These are phyloP conservation scores for Phycomyces blakesleeanus DNA, from an alignment of 192 early-diverging fungal genomes.

Conservation along the genomic window DNA sequence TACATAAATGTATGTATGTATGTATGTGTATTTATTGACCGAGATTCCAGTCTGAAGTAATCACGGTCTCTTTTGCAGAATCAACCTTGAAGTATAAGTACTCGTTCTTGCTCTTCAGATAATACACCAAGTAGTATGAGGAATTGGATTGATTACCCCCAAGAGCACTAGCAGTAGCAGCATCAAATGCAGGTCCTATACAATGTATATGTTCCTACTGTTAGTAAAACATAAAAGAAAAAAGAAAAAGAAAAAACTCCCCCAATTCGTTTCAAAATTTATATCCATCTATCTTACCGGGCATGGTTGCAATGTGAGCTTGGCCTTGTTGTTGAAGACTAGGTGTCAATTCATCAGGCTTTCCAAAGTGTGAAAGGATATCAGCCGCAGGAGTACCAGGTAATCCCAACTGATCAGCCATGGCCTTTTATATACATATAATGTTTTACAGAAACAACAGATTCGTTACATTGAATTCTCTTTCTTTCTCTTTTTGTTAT, in stretches of 20 bases:
- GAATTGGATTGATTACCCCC: neutral
- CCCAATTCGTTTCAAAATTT: no score
- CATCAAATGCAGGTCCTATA: neutral
- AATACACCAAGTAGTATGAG: conserved; percentile 28
- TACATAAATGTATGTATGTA: neutral
- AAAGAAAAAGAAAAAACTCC: no score
- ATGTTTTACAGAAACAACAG: no score
- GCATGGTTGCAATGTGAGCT: conserved; percentile 25
- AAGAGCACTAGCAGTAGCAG: conserved; percentile 1
- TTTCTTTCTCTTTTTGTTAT: no score
- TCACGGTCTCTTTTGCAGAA: conserved; percentile 39
- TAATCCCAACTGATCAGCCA: conserved; percentile 44
- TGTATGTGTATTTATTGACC: no score
- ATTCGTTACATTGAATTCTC: no score
- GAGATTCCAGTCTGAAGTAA: conserved; percentile 23
- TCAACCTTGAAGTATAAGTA: conserved; percentile 44
- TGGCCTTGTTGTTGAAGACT: conserved; percentile 20
- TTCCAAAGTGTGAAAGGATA: conserved; percentile 39
- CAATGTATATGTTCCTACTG: no score
- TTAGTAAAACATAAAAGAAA: no score
- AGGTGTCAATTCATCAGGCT: conserved; percentile 48
- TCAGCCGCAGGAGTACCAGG: conserved; percentile 40
- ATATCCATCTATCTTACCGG: conserved; percentile 23
- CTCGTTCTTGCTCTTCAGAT: conserved; percentile 26
- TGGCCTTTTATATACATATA: conserved; percentile 25